phyloP scores from a whole-genome alignment of 345 rosid species.

The Acer saccharum region DNA sequence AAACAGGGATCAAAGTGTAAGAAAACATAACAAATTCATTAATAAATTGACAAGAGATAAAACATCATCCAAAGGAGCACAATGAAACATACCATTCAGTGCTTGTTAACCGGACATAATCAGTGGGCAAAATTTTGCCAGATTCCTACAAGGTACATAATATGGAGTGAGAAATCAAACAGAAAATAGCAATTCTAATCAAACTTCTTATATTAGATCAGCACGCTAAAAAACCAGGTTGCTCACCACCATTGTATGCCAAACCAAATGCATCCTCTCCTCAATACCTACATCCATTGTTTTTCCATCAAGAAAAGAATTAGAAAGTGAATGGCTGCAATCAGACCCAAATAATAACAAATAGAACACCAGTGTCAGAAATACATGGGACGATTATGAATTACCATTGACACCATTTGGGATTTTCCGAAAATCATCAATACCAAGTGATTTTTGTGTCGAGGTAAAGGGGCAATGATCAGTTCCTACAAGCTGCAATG shows the following conservation, averaged over 20 bases:
- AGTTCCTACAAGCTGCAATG: constrained; percentile 91
- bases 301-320: constrained; percentile 17
- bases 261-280: constrained; percentile 97
- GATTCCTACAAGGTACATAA: constrained; percentile 50
- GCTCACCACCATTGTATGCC: constrained; percentile 98
- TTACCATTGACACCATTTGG: constrained; percentile 98
- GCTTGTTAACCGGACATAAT: constrained; percentile 76
- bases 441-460: constrained; percentile 77
- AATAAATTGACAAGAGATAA: background rate
- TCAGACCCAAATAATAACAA: background rate
- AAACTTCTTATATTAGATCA: background rate
- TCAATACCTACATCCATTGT: constrained; percentile 63
- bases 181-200: background rate
- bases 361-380: constrained; percentile 4
- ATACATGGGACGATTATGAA: constrained; percentile 23
- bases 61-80: background rate
- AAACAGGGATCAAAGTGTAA: background rate
- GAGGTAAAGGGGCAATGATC: constrained; percentile 92
- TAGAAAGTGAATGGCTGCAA: constrained; percentile 11
- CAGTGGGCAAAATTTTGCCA: constrained; percentile 72
- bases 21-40: background rate
- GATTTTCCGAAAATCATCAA: constrained; percentile 89
- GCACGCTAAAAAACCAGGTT: constrained; percentile 1
- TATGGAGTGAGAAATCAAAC: background rate
- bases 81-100: constrained; percentile 64